Conservation (phyloP, 129 eudicot genomes). For the Centella asiatica region DNA sequence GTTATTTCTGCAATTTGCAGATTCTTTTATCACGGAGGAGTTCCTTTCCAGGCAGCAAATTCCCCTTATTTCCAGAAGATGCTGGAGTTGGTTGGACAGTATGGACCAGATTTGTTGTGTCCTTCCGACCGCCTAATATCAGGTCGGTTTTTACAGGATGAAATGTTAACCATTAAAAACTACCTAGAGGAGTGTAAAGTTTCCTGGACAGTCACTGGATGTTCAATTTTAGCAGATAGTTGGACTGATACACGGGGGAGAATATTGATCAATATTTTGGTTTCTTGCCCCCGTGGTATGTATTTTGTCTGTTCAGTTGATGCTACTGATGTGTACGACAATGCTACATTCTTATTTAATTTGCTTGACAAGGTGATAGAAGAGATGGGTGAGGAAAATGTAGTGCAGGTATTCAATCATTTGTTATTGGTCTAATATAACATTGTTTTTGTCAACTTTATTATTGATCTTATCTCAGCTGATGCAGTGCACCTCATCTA, state of each 20-base stretch:
- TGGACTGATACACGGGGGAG: conserved; percentile 67
- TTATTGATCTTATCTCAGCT: background rate
- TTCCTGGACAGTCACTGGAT: conserved; percentile 90
- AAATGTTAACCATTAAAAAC: conserved; percentile 47
- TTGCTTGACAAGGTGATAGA: conserved; percentile 80
- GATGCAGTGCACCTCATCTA: background rate
- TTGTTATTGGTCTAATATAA: background rate
- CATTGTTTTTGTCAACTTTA: conserved; percentile 2
- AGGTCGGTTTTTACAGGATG: conserved; percentile 68
- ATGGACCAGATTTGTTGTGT: conserved; percentile 57
- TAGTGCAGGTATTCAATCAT: conserved; percentile 68
- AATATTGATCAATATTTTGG: conserved; percentile 67
- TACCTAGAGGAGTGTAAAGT: conserved; percentile 68
- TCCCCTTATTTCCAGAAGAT: conserved; percentile 87
- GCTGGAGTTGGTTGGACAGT: conserved; percentile 80
- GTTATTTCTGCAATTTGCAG: conserved; percentile 76
- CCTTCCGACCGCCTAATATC: conserved; percentile 57
- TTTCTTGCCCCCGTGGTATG: conserved; percentile 91
- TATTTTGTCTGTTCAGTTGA: conserved; percentile 77
- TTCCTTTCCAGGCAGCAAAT: conserved; percentile 77
- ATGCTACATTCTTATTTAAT: conserved; percentile 49
- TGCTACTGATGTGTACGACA: conserved; percentile 59
- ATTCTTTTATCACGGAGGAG: conserved; percentile 85
- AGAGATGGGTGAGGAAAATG: conserved; percentile 91
- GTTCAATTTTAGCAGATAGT: conserved; percentile 91